These are phyloP conservation scores for Alnus rubra DNA, from an alignment of 306 rosid species.

Conservation along the genomic window DNA sequence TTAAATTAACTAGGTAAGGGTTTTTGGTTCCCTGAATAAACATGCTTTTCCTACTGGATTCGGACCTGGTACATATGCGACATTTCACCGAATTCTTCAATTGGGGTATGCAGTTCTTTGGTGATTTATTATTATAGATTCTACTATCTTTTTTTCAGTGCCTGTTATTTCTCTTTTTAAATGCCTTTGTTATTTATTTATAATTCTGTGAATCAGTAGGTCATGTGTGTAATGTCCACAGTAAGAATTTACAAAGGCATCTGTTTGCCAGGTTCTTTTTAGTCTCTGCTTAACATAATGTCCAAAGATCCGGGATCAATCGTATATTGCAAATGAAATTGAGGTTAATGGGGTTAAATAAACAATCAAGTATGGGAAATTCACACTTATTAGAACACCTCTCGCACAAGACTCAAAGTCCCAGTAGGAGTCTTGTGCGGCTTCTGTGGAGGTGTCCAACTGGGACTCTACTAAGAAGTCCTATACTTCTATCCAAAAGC, in stretches of 20 bases:
- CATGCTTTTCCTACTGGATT: slow-evolving; percentile 69
- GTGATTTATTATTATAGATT: not conserved
- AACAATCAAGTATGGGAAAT: not conserved
- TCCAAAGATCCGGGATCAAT: not conserved
- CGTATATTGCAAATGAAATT: not conserved
- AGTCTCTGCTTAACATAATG: not conserved
- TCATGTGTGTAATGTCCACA: not conserved
- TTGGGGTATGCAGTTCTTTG: slow-evolving; percentile 48
- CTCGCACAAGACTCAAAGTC: too few species aligned
- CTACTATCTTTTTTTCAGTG: not conserved
- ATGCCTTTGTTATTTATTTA: not conserved
- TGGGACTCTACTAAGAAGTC: too few species aligned
- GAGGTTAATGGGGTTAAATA: not conserved
- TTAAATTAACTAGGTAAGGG: slow-evolving; percentile 53
- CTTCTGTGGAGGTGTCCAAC: too few species aligned
- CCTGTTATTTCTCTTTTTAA: not conserved
- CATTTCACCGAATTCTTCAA: slow-evolving; percentile 77
- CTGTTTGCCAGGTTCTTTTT: not conserved
- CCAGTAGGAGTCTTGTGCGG: too few species aligned
- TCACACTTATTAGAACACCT: too few species aligned
- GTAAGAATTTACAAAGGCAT: not conserved
- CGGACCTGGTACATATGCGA: slow-evolving; percentile 76
- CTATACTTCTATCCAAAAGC: too few species aligned
- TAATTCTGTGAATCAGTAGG: not conserved
- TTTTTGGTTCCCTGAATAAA: slow-evolving; percentile 51